Conservation (phyloP, 2,329 filamentous ascomycete species). For the Gaeumannomyces sp. region DNA sequence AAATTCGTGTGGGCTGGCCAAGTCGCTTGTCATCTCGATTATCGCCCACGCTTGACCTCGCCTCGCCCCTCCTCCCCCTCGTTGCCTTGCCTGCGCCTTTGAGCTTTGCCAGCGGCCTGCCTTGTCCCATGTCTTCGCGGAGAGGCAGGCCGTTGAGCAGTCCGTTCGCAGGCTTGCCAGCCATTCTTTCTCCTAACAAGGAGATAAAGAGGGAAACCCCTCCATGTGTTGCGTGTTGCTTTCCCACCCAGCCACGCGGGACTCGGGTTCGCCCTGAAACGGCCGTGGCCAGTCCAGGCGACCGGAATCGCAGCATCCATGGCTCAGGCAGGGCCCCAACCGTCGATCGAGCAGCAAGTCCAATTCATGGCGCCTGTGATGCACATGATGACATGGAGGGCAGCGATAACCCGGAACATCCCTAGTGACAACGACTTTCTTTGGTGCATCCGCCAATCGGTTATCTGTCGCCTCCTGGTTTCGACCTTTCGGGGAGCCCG, state of each 20-base stretch:
- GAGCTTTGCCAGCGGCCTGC: too few relatives aligned
- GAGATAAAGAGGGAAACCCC: background rate
- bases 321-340: background rate
- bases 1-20: conserved; percentile 2
- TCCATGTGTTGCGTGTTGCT: background rate
- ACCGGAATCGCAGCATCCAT: background rate
- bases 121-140: too few relatives aligned
- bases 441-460: background rate
- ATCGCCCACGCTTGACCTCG: background rate
- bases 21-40: background rate
- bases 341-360: too few relatives aligned
- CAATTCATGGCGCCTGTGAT: background rate
- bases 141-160: too few relatives aligned
- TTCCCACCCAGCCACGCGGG: background rate
- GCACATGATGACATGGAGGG: background rate
- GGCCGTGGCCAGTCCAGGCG: background rate
- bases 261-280: background rate
- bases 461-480: background rate
- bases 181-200: background rate
- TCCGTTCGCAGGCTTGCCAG: background rate
- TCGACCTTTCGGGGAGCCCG: background rate
- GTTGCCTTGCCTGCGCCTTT: background rate
- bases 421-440: background rate
- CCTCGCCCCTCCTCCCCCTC: conserved; percentile 3
- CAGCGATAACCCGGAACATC: background rate